phyloP scores from a whole-genome alignment of 2,329 filamentous ascomycete genomes.

The Trichoderma sp. region DNA sequence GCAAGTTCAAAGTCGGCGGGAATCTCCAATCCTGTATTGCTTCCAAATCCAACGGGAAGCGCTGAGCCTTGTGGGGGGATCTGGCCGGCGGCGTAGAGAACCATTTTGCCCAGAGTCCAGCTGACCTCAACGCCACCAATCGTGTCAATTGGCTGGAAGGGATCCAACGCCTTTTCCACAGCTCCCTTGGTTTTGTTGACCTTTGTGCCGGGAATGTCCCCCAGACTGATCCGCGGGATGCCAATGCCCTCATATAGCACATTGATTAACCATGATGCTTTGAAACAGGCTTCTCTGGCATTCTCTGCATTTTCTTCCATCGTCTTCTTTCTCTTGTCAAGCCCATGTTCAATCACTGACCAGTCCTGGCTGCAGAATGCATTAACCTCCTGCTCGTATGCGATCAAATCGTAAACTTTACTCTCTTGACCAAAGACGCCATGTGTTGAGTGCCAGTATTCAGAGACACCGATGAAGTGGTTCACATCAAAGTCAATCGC shows the following conservation, averaged over 20 bases:
- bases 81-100: slow-evolving; percentile 89
- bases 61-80: slow-evolving; percentile 57
- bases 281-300: slow-evolving; percentile 90
- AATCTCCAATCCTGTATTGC: slow-evolving; percentile 64
- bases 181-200: slow-evolving; percentile 72
- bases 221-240: slow-evolving; percentile 78
- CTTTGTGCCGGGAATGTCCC: slow-evolving; percentile 51
- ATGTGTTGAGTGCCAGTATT: slow-evolving; percentile 98
- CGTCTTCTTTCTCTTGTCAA: slow-evolving; percentile 65
- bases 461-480: slow-evolving; percentile 95
- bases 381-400: slow-evolving; percentile 80
- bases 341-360: slow-evolving; percentile 66
- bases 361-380: slow-evolving; percentile 85
- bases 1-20: slow-evolving; percentile 82
- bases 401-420: slow-evolving; percentile 83
- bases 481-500: slow-evolving; percentile 97
- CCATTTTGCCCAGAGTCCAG: slow-evolving; percentile 96
- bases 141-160: slow-evolving; percentile 91
- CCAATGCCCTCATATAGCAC: slow-evolving; percentile 95
- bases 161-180: slow-evolving; percentile 64
- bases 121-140: slow-evolving; percentile 89
- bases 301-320: slow-evolving; percentile 74
- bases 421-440: slow-evolving; percentile 80
- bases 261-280: slow-evolving; percentile 96
- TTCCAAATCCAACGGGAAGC: slow-evolving; percentile 87